Base-by-base conservation (phyloP, 2,329 filamentous ascomycete species). In the Didymella lethalis region DNA sequence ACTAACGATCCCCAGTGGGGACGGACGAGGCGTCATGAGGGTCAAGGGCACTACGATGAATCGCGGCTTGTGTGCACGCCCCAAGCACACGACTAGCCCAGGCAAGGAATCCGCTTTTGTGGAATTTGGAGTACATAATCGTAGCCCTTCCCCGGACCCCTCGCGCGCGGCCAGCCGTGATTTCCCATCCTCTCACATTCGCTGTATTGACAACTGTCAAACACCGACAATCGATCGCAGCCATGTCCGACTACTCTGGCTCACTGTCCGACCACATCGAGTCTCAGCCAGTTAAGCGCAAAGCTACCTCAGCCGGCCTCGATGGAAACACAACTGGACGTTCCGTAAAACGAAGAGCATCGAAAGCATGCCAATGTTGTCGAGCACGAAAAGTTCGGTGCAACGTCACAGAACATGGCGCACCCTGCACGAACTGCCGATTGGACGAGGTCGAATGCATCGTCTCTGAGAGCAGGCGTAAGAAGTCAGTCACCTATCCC, bases 341-440 rank as follows among this genome's bases (percentile, higher is more conserved):
- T 81, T 86, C 86, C 53, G 86, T 89, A 52, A 97, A 97, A 80
- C 86, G 93, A 71, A 86, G 93, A 73, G 93, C 93, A n/a, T 92
- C 93, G 10, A 91, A 94, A 68, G 93, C 93, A 18, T 97, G 93
- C 76, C 91, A 92, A 63, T 92, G 90, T 69, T 97, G 93, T 79
- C 86, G 93, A 70, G 88, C 90, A 57, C 88, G 93, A 73, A 97
- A 97, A 77, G 93, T 97, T 41, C 87, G 93, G 57, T 97, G 93
- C 81, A 93, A 97, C 80, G 93, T 97, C 56, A 92, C 95, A 59
- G 92, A 96, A 77, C 86, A 87, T 76, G 90, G 90, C 48, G 89
- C 89, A 43, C 92, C 92, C 1, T 96, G 92, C 77, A 93, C 91
- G 55, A 96, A 96, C 78, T 96, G 92, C 79, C 84, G 91, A 64